Conservation (phyloP, 2,329 filamentous ascomycete species). For the Aspergillus fijiensis region DNA sequence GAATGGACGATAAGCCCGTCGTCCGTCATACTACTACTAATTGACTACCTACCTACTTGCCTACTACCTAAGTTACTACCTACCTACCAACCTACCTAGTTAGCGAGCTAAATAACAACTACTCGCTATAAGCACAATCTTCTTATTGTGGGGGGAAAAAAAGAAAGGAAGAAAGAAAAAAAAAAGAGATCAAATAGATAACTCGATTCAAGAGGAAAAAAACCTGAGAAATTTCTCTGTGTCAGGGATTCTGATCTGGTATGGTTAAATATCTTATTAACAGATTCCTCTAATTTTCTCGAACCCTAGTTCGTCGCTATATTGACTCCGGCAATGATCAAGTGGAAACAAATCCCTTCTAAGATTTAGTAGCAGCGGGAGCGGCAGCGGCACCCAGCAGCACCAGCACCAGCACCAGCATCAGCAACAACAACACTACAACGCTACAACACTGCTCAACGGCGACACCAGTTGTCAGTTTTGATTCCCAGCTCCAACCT, state of each 20-base stretch:
- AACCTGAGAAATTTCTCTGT: too few relatives aligned
- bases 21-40: neutral
- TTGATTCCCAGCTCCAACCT: neutral
- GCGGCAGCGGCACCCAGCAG: neutral
- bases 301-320: neutral
- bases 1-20: slow-evolving; percentile 5
- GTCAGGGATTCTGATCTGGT: neutral
- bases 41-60: neutral
- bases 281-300: neutral
- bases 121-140: too few relatives aligned
- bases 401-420: too few relatives aligned
- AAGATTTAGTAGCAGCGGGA: neutral
- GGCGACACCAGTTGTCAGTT: too few relatives aligned
- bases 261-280: neutral
- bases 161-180: neutral
- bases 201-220: too few relatives aligned
- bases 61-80: too few relatives aligned
- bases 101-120: too few relatives aligned
- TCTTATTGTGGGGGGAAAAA: neutral
- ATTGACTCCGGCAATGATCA: neutral
- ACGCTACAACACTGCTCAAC: too few relatives aligned
- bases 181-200: too few relatives aligned
- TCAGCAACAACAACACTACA: too few relatives aligned
- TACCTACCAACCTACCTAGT: too few relatives aligned
- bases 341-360: neutral